Base-by-base conservation (phyloP, 2,329 filamentous ascomycete species). In the Ceratocystis huliohia region DNA sequence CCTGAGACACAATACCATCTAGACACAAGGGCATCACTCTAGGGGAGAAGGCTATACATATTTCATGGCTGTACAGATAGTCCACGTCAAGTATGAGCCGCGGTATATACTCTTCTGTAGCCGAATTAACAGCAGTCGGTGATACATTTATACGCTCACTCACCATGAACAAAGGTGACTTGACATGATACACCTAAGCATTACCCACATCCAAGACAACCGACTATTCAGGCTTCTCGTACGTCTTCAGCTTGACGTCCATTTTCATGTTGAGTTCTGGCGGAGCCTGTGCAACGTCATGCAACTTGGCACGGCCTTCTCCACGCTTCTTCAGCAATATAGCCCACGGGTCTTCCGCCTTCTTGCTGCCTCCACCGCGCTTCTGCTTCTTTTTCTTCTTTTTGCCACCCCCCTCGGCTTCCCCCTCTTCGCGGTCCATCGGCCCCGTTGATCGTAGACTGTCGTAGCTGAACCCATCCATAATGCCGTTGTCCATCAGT, bases 321-420 rank as follows among this genome's bases (percentile, higher is more conserved):
- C 83, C 85, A 66, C 85, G 79, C 76, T 85, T 85, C 73, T 81
- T 81, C 73, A 87, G 87, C 70, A 96, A 75, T 69, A 84, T 84
- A 56, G 83, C 85, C 90, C 90, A 96, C 0, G 90, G 89, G 74
- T 93, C 89, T 13, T 78, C 76, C 64, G 85, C 80, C 30, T 78
- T 70, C 22, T 65, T 59, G 20, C 62, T 64, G 15, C 66, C 65
- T n/a, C 56, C 48, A 73, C 76, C 73, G 61, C 75, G 76, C 64
- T 76, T 75, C 68, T 77, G 79, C 70, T 78, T 80, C 69, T 77
- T 77, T 71, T 76, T 76, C 59, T 76, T 77, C 71, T 76, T 76
- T 48, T 72, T 73, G 72, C 76, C 76, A 71, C 76, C 76, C 70
- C 78, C 46, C 63, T 48, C 44, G 33, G 15, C 61, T 8, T 37